These are phyloP conservation scores for Nakazawaea populi DNA, from an alignment of 805 yeast species.

Conservation along the genomic window DNA sequence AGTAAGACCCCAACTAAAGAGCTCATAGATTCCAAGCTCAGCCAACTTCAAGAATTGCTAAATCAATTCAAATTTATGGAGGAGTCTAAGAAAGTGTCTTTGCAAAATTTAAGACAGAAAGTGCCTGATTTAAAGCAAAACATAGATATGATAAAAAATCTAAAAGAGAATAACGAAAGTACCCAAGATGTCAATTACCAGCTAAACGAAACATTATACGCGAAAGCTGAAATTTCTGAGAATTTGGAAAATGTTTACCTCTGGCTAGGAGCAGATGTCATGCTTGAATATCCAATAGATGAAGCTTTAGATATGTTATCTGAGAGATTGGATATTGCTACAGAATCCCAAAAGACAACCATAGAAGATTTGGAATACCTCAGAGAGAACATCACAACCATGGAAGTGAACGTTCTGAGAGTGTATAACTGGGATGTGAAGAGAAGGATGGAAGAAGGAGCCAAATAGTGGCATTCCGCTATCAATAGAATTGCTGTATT, in stretches of 20 bases:
- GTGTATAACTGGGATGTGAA: slow-evolving; percentile 86
- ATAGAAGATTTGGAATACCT: slow-evolving; percentile 81
- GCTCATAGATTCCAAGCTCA: slow-evolving; percentile 34
- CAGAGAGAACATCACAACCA: slow-evolving; percentile 88
- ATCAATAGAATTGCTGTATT: slow-evolving; percentile 29
- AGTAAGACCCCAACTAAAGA: slow-evolving; percentile 22
- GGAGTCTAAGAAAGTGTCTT: slow-evolving; percentile 41
- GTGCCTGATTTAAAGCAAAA: slow-evolving; percentile 92
- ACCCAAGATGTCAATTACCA: slow-evolving; percentile 65
- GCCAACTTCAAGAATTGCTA: slow-evolving; percentile 75
- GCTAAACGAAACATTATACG: slow-evolving; percentile 86
- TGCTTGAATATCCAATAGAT: slow-evolving; percentile 88
- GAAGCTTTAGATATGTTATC: slow-evolving; percentile 76
- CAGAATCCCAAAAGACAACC: slow-evolving; percentile 51
- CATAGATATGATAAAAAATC: slow-evolving; percentile 61
- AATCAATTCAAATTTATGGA: slow-evolving; percentile 92
- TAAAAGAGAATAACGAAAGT: slow-evolving; percentile 41
- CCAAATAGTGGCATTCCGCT: slow-evolving; percentile 22
- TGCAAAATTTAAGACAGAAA: slow-evolving; percentile 52
- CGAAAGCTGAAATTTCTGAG: slow-evolving; percentile 69
- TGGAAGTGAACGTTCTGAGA: slow-evolving; percentile 97
- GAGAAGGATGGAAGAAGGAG: slow-evolving; percentile 50
- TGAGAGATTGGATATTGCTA: slow-evolving; percentile 58
- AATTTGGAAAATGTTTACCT: slow-evolving; percentile 58
- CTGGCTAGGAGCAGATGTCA: slow-evolving; percentile 98